Evolutionary conservation across 345 rosid genomes (phyloP), one percentile per base, ranked within the genome.

Genomic region (Psidium guajava): DNA sequence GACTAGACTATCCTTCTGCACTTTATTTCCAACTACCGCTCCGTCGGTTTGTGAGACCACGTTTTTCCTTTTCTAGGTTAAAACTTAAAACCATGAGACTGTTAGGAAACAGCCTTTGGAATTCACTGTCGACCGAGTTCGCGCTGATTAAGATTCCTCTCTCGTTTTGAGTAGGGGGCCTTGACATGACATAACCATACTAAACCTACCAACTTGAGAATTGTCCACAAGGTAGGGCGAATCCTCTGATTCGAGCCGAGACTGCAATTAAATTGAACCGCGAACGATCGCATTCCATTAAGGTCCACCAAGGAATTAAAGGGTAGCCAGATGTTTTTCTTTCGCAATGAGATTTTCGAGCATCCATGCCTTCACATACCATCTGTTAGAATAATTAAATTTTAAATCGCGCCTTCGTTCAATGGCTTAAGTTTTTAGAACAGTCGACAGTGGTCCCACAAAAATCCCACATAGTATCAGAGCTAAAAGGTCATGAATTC

Each of bases 281-380:
- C 3, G 1, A n/a, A 58, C 36, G 13, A 12, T n/a, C 18, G 6
- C 3, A 61, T 61, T 7, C 9, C 2, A 3, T 61, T 61, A 61
- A 59, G 9, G 40, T 59, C 32, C 40, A 3, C 18, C 0, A 59
- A 40, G 28, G 28, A 27, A 28, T 61, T 28, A 3, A 28, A 61
- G 9, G 28, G 42, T 61, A 18, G 21, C 11, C 22, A 0, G 0
- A 32, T 11, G 16, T 15, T 61, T 36, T 61, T 8, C 28, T 61
- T 61, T 9, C 1, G 9, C 6, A 1, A 7, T 2, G 42, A 61
- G 11, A 61, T 2, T 7, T 61, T 61, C 42, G 8, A 28, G 5
- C 11, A 15, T 28, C 8, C 18, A 5, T 0, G 21, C 10, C 28
- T 61, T 28, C 0, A 61, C 0, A 8, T 61, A 15, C 0, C 3